A percentile compares a stretch with the other conserved stretches of the same genome.
phyloP scores from a whole-genome alignment of 208 protist species.

The Phytomonas sp. region DNA sequence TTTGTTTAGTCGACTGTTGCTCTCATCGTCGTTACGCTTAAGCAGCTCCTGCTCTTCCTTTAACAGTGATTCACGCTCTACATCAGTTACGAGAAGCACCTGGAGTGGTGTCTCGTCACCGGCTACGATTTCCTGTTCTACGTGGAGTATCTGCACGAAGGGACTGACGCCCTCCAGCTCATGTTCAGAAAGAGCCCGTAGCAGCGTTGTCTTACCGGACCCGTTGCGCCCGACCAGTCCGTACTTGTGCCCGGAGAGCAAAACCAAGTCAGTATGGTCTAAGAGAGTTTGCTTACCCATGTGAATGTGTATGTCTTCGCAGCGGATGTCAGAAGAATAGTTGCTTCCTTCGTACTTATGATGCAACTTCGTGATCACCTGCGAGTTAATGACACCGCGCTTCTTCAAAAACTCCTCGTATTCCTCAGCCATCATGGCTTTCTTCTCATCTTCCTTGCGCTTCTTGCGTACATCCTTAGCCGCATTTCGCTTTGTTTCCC shows the following conservation, averaged over 20 bases:
- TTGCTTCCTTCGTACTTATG: slow-evolving; percentile 67
- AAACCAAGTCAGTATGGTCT: slow-evolving; percentile 63
- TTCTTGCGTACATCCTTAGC: slow-evolving; percentile 86
- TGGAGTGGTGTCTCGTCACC: slow-evolving; percentile 75
- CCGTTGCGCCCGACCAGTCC: slow-evolving; percentile 95
- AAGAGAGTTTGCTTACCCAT: slow-evolving; percentile 87
- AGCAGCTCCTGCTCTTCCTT: slow-evolving; percentile 89
- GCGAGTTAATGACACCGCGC: slow-evolving; percentile 66
- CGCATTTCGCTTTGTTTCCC: slow-evolving; percentile 80
- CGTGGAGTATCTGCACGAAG: slow-evolving; percentile 96
- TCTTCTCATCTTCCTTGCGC: slow-evolving; percentile 87
- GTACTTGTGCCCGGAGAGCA: slow-evolving; percentile 91
- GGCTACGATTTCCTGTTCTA: slow-evolving; percentile 96
- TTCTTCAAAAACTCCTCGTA: slow-evolving; percentile 86
- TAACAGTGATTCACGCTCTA: slow-evolving; percentile 88
- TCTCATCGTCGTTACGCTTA: slow-evolving; percentile 66
- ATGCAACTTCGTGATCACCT: slow-evolving; percentile 80
- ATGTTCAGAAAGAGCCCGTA: slow-evolving; percentile 90
- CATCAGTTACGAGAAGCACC: slow-evolving; percentile 88
- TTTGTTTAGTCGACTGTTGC: slow-evolving; percentile 80
- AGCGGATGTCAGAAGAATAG: slow-evolving; percentile 82
- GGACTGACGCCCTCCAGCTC: slow-evolving; percentile 92
- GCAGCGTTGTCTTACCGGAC: slow-evolving; percentile 91
- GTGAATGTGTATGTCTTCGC: slow-evolving; percentile 81
- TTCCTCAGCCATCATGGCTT: slow-evolving; percentile 77